These are phyloP conservation scores for Fusarium mexicanum DNA, from an alignment of 2,329 filamentous ascomycete genomes.

Conservation along the genomic window DNA sequence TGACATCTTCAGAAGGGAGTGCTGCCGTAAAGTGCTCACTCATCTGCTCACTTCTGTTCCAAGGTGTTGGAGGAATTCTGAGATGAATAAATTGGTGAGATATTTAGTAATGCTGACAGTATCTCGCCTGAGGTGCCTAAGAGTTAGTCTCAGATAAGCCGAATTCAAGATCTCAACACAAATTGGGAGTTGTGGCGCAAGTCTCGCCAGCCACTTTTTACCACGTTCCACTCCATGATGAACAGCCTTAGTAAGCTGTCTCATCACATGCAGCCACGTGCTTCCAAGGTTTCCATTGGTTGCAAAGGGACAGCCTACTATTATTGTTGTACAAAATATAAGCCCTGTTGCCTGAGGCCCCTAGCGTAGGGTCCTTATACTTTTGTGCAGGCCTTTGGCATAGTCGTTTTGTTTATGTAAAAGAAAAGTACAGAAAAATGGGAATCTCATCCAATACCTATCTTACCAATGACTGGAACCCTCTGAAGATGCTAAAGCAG, in stretches of 20 bases:
- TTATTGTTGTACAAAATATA: no score
- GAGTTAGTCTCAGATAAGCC: background rate
- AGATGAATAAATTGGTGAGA: background rate
- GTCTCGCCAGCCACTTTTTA: slow-evolving; percentile 13
- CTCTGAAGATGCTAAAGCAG: background rate
- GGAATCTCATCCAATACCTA: background rate
- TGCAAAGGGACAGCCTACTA: background rate
- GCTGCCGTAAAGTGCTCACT: background rate
- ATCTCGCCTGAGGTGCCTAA: background rate
- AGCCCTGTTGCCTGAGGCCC: no score
- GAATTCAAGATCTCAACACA: background rate
- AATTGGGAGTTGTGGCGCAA: slow-evolving; percentile 4
- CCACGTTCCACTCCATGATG: slow-evolving; percentile 12
- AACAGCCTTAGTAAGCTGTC: background rate
- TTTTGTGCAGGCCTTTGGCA: no score
- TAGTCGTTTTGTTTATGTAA: background rate
- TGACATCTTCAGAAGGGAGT: slow-evolving; percentile 16
- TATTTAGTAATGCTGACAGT: background rate
- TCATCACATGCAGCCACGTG: slow-evolving; percentile 16
- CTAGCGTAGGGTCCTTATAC: no score
- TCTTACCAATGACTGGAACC: background rate
- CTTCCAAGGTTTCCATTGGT: background rate
- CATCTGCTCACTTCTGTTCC: background rate
- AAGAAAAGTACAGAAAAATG: background rate
- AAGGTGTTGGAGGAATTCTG: background rate